A percentile compares a stretch with the other conserved stretches of the same genome.
Conservation (phyloP, 129 eudicot genomes). For the Saposhnikovia divaricata region DNA sequence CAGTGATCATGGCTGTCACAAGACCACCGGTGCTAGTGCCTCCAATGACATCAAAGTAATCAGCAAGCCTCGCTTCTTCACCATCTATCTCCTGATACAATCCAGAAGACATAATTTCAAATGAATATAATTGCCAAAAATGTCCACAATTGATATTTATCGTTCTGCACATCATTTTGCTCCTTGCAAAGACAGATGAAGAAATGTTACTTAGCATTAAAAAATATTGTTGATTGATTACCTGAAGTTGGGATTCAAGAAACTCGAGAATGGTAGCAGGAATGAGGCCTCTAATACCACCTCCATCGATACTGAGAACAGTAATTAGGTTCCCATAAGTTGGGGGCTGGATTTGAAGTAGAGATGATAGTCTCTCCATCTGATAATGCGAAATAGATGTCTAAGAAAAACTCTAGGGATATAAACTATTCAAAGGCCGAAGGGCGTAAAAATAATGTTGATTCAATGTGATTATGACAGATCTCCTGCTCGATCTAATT, state of each 20-base stretch:
- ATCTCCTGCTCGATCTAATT: background rate
- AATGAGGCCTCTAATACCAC: slow-evolving; percentile 7
- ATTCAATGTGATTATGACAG: background rate
- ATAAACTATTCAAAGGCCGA: background rate
- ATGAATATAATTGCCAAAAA: background rate
- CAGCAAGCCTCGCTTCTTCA: slow-evolving; percentile 51
- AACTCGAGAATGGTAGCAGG: slow-evolving; percentile 1
- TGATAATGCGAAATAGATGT: background rate
- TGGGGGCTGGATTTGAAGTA: slow-evolving; percentile 1
- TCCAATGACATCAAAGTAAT: slow-evolving; percentile 55
- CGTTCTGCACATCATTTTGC: background rate
- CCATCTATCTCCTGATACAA: slow-evolving; percentile 46
- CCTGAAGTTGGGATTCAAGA: slow-evolving; percentile 9
- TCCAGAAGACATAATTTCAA: background rate
- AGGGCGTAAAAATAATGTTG: background rate
- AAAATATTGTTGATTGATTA: background rate
- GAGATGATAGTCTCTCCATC: background rate
- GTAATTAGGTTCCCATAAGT: background rate
- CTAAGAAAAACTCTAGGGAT: background rate
- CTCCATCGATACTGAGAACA: slow-evolving; percentile 9
- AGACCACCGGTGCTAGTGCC: slow-evolving; percentile 70
- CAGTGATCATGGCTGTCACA: slow-evolving; percentile 54
- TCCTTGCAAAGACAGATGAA: too few relatives aligned
- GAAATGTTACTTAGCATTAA: background rate
- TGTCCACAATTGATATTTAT: background rate